phyloP scores from a whole-genome alignment of 352 stramenopile genomes.

The Phytophthora tubulina region DNA sequence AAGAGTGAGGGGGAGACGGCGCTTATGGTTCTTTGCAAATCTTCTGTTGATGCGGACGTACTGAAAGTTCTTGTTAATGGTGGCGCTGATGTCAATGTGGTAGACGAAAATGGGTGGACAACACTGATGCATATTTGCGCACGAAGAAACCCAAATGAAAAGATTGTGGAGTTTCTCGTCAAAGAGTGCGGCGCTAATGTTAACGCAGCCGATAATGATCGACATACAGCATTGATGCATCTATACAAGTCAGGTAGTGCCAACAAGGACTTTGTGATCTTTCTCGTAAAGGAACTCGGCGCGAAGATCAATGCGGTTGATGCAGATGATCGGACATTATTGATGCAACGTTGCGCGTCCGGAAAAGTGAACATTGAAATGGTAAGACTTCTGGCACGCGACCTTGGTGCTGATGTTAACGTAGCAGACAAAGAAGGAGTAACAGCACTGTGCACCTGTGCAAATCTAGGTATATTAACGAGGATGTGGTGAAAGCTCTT shows the following conservation, averaged over 20 bases:
- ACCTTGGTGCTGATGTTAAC: constrained; percentile 1
- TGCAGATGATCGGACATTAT: background rate
- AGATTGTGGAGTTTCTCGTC: background rate
- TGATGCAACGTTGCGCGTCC: constrained; percentile 4
- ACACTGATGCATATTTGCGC: constrained; percentile 5
- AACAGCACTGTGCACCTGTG: background rate
- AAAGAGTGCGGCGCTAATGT: background rate
- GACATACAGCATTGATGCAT: no score
- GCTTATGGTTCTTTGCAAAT: no score
- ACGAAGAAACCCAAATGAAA: background rate
- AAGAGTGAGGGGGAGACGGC: no score
- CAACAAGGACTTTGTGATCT: no score
- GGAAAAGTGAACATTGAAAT: background rate
- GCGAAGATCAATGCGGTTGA: constrained; percentile 3
- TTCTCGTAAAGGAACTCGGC: background rate
- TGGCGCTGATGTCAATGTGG: background rate
- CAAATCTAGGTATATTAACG: no score
- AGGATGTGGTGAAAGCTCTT: no score
- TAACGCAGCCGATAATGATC: no score
- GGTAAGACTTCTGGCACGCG: background rate
- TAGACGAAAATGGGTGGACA: constrained; percentile 2
- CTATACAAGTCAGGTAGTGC: no score
- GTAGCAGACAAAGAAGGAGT: background rate
- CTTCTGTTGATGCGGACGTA: no score
- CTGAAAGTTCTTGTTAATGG: no score